Evolutionary conservation across 2,329 filamentous ascomycete genomes (phyloP).

Genomic region (Cucurbitaria berberidis): DNA sequence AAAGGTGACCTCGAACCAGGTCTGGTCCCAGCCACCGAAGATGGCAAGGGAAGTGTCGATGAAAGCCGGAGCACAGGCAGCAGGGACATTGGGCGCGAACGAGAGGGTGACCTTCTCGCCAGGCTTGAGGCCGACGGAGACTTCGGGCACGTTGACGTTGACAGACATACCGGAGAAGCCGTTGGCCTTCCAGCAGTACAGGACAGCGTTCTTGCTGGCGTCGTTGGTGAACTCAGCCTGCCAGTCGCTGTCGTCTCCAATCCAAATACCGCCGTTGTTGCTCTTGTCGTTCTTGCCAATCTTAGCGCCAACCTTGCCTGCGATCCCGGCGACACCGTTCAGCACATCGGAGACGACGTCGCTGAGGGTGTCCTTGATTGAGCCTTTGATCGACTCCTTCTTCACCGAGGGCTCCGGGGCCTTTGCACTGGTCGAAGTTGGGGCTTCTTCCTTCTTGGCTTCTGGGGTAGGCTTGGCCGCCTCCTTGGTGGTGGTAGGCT

Average conservation of each 20-base stretch:
- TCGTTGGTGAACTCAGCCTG: slow-evolving; percentile 47
- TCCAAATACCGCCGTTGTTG: slow-evolving; percentile 43
- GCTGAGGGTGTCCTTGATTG: slow-evolving; percentile 11
- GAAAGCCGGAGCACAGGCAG: slow-evolving; percentile 52
- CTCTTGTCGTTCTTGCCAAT: slow-evolving; percentile 37
- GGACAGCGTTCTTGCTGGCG: slow-evolving; percentile 34
- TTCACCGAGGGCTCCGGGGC: slow-evolving; percentile 10
- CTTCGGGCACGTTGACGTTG: slow-evolving; percentile 43
- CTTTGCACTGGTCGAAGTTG: slow-evolving; percentile 12
- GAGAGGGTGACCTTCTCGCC: slow-evolving; percentile 49
- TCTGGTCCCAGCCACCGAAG: slow-evolving; percentile 52
- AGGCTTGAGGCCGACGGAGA: slow-evolving; percentile 50
- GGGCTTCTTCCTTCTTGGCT: slow-evolving; percentile 13
- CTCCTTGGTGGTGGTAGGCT: background rate
- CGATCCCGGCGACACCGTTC: slow-evolving; percentile 27
- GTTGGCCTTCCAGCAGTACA: slow-evolving; percentile 47
- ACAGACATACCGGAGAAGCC: slow-evolving; percentile 46
- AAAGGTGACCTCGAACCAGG: slow-evolving; percentile 55
- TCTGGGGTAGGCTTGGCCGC: slow-evolving; percentile 20
- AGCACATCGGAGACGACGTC: slow-evolving; percentile 24
- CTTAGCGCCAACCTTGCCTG: slow-evolving; percentile 27
- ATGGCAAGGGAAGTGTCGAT: slow-evolving; percentile 40
- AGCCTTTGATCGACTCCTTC: slow-evolving; percentile 6
- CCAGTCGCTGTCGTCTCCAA: slow-evolving; percentile 44
- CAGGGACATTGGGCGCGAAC: slow-evolving; percentile 46